Percentiles rank a stretch among this genome's conserved stretches.
Evolutionary conservation across 2,329 filamentous ascomycete species (phyloP).

Genomic region (Atkinsonella texensis): DNA sequence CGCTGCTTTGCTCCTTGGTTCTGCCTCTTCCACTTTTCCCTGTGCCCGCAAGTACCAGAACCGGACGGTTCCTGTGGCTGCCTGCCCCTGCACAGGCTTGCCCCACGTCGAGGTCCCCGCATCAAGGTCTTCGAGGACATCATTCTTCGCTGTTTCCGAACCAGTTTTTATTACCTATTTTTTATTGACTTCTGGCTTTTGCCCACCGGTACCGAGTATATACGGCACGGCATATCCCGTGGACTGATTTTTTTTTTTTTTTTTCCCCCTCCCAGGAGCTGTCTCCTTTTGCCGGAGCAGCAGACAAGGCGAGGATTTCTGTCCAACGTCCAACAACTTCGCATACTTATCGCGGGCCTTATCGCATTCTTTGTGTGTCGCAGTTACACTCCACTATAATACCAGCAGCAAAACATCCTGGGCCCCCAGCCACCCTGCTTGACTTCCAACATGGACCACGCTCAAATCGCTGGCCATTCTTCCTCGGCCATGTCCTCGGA

Average conservation of each 20-base stretch:
- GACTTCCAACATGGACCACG: constrained; percentile 17
- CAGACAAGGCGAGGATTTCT: constrained; percentile 2
- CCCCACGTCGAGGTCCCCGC: constrained; percentile 3
- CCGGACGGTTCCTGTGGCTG: not conserved
- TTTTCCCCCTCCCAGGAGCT: constrained; percentile 3
- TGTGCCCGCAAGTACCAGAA: not conserved
- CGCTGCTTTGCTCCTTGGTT: not conserved
- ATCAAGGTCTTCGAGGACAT: constrained; percentile 2
- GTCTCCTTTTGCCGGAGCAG: constrained; percentile 1
- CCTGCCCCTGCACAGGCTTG: not conserved
- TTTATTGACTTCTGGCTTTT: not conserved
- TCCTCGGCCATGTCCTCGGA: constrained; percentile 11
- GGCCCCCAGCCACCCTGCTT: not conserved
- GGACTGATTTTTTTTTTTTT: no score
- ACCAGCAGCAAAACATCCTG: not conserved
- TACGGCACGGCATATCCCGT: not conserved
- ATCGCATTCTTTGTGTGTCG: not conserved
- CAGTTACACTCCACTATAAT: not conserved
- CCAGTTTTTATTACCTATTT: not conserved
- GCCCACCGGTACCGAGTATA: not conserved
- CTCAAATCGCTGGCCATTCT: constrained; percentile 17
- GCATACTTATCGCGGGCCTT: not conserved
- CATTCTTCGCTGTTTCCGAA: not conserved
- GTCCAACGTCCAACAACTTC: not conserved
- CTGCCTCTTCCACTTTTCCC: no score